Conservation (phyloP, 768 basidiomycete genomes). For the Collybia sordida region DNA sequence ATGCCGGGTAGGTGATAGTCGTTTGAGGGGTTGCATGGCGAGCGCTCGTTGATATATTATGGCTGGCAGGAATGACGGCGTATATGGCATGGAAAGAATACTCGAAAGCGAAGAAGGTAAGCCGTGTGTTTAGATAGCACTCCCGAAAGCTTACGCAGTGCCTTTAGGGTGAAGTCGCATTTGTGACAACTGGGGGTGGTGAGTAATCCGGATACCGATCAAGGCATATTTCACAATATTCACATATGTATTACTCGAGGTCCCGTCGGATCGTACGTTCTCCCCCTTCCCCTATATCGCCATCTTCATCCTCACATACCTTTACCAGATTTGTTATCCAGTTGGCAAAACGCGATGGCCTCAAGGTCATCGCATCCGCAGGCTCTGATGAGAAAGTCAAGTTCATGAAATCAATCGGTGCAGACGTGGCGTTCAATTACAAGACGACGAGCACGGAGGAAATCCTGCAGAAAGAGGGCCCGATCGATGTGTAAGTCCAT, state of each 20-base stretch:
- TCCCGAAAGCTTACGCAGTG: too few relatives aligned
- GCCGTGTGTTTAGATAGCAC: too few relatives aligned
- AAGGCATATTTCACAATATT: not conserved
- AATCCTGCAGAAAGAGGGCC: slow-evolving; percentile 32
- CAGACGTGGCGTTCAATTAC: slow-evolving; percentile 35
- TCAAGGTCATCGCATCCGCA: slow-evolving; percentile 41
- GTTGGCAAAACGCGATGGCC: slow-evolving; percentile 33
- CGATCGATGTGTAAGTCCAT: slow-evolving; percentile 34
- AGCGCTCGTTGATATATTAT: not conserved
- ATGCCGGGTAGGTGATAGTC: slow-evolving; percentile 43
- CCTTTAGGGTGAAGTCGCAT: slow-evolving; percentile 44
- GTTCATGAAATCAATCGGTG: slow-evolving; percentile 29
- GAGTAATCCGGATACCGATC: not conserved
- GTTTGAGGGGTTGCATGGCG: not conserved
- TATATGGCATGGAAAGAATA: slow-evolving; percentile 41
- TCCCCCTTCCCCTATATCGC: not conserved
- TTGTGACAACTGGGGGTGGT: slow-evolving; percentile 41
- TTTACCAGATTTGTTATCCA: slow-evolving; percentile 1
- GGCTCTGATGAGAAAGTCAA: slow-evolving; percentile 41
- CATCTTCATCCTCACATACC: not conserved
- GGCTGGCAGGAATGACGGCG: slow-evolving; percentile 32
- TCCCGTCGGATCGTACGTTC: slow-evolving; percentile 59
- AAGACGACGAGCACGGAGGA: slow-evolving; percentile 20
- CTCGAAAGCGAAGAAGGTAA: slow-evolving; percentile 35
- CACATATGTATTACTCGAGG: slow-evolving; percentile 15